A percentile compares a stretch with the other conserved stretches of the same genome.
These are phyloP conservation scores for Capillidium heterosporum DNA, from an alignment of 371 early-diverging fungal species.

Conservation along the genomic window DNA sequence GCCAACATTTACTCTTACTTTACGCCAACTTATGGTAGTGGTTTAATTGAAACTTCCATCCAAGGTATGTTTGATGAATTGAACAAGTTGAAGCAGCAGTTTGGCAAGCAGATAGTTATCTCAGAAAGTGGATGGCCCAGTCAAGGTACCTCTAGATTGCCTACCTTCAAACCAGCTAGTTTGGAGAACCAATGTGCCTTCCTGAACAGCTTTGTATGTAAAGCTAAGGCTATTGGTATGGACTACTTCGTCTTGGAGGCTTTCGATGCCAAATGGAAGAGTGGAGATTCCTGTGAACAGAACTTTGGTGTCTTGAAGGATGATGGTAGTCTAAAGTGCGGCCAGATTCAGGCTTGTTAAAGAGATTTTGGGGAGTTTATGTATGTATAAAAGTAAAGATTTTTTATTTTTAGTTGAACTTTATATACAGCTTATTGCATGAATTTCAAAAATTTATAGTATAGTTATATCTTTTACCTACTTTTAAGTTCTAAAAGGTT, in stretches of 20 bases:
- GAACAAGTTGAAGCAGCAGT: background rate
- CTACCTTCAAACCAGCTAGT: background rate
- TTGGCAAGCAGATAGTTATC: background rate
- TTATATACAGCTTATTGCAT: too few species aligned
- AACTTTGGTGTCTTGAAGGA: slow-evolving; percentile 1
- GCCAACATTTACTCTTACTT: slow-evolving; percentile 1
- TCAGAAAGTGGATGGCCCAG: background rate
- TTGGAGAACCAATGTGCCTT: background rate
- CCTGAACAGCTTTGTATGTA: background rate
- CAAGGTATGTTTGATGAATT: background rate
- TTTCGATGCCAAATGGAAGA: slow-evolving; percentile 1
- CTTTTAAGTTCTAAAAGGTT: too few species aligned
- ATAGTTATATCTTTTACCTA: too few species aligned
- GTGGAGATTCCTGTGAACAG: background rate
- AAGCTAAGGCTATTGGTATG: background rate
- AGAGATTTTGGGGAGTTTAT: too few species aligned
- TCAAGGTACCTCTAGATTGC: background rate
- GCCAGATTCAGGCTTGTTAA: too few species aligned
- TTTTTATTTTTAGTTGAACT: too few species aligned
- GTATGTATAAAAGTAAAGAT: too few species aligned
- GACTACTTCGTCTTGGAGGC: slow-evolving; percentile 1
- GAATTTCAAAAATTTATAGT: too few species aligned
- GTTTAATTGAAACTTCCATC: background rate
- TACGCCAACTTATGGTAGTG: background rate
- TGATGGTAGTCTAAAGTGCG: background rate